Percentiles rank a stretch among this genome's conserved stretches.
These are phyloP conservation scores for Phytophthora pisi DNA, from an alignment of 352 stramenopile species.

Conservation along the genomic window DNA sequence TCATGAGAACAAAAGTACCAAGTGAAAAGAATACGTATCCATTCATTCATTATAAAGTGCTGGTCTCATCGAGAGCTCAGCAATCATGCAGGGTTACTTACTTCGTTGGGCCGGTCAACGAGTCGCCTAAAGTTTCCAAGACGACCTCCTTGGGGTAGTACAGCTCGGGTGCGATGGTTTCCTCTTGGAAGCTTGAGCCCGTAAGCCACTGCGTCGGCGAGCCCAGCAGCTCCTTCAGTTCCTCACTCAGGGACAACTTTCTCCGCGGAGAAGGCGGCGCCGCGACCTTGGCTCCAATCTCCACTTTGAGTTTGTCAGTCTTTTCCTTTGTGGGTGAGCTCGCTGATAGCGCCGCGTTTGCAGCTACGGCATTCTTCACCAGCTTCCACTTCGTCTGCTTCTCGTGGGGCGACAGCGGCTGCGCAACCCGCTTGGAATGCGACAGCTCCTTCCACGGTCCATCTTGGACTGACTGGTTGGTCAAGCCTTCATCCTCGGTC, in stretches of 20 bases:
- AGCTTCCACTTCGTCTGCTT: slow-evolving; percentile 73
- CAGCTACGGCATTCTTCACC: slow-evolving; percentile 24
- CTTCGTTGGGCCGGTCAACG: not conserved
- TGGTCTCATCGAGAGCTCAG: not conserved
- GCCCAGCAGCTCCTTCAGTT: slow-evolving; percentile 65
- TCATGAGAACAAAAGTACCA: slow-evolving; percentile 16
- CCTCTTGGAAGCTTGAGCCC: slow-evolving; percentile 2
- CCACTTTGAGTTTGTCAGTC: slow-evolving; percentile 36
- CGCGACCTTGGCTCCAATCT: slow-evolving; percentile 44
- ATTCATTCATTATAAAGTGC: slow-evolving; percentile 16
- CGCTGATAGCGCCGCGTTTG: slow-evolving; percentile 13
- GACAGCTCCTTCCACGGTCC: slow-evolving; percentile 63
- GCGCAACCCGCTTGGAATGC: slow-evolving; percentile 49
- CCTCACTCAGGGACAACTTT: slow-evolving; percentile 66
- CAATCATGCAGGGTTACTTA: not conserved
- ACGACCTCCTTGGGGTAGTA: slow-evolving; percentile 62
- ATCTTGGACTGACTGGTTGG: slow-evolving; percentile 27
- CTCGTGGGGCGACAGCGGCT: slow-evolving; percentile 57
- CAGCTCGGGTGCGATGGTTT: slow-evolving; percentile 52
- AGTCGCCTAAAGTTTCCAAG: slow-evolving; percentile 33
- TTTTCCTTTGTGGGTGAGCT: slow-evolving; percentile 9
- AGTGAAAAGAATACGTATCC: slow-evolving; percentile 6
- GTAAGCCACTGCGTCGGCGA: slow-evolving; percentile 75
- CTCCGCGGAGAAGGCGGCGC: slow-evolving; percentile 26
- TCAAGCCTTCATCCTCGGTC: slow-evolving; percentile 25